Evolutionary conservation across 208 protist genomes (phyloP).

Genomic region (Crithidia bombi): DNA sequence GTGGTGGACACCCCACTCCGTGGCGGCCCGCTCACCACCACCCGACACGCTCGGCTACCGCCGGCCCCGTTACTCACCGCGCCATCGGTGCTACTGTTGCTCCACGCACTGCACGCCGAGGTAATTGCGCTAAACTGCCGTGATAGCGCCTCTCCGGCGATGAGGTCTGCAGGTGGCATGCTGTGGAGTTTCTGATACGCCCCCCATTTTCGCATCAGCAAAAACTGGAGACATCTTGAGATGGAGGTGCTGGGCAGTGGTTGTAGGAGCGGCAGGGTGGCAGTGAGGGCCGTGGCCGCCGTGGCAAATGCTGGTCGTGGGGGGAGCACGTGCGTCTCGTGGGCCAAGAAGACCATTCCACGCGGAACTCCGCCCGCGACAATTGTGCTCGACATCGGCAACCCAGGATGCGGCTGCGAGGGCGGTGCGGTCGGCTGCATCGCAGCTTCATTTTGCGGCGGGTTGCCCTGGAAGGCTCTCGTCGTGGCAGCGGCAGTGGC

Average conservation of each 20-base stretch:
- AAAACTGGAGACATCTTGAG: constrained; percentile 29
- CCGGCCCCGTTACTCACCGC: background rate
- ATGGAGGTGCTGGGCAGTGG: constrained; percentile 21
- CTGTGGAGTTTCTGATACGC: constrained; percentile 29
- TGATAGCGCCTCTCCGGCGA: constrained; percentile 30
- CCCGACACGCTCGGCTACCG: constrained; percentile 19
- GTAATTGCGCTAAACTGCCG: constrained; percentile 9
- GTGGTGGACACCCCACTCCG: constrained; percentile 71
- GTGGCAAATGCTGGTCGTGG: constrained; percentile 21
- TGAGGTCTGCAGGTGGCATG: constrained; percentile 22
- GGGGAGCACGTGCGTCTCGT: constrained; percentile 19
- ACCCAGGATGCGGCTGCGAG: background rate
- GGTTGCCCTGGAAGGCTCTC: background rate
- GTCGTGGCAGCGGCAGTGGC: background rate
- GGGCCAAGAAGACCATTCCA: constrained; percentile 28
- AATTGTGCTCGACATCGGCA: background rate
- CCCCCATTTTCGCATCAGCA: constrained; percentile 42
- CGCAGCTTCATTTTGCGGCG: no score
- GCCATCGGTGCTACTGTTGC: background rate
- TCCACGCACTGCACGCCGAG: background rate
- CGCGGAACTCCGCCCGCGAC: constrained; percentile 1
- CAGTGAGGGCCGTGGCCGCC: background rate
- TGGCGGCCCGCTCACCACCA: constrained; percentile 67
- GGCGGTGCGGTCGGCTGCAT: background rate
- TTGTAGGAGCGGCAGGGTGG: background rate